Conservation (phyloP, 345 rosid genomes). For the Dipteronia dyeriana region DNA sequence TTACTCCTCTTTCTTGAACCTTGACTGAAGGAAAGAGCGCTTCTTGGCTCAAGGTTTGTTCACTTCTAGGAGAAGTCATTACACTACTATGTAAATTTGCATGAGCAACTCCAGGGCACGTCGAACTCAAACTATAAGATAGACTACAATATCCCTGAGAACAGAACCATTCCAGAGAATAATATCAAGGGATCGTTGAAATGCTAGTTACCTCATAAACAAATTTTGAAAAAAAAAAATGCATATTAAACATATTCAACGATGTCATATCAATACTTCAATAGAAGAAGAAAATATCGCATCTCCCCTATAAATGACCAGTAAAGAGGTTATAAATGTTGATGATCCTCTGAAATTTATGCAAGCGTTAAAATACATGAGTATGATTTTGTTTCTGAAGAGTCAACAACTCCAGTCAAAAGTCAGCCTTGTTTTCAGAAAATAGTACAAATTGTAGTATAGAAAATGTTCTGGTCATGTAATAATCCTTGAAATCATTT, state of each 20-base stretch:
- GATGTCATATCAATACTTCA: background rate
- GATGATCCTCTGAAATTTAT: background rate
- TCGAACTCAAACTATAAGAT: slow-evolving; percentile 28
- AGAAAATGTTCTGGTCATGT: background rate
- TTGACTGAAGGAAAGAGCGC: slow-evolving; percentile 28
- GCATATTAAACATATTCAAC: background rate
- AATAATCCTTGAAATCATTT: no score
- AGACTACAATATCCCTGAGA: slow-evolving; percentile 53
- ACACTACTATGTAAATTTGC: slow-evolving; percentile 31
- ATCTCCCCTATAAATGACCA: background rate
- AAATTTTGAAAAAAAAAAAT: background rate
- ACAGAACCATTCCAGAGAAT: slow-evolving; percentile 5
- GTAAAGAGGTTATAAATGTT: background rate
- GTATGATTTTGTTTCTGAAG: background rate
- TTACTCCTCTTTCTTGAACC: slow-evolving; percentile 37
- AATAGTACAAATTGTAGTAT: background rate
- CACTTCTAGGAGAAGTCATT: slow-evolving; percentile 35
- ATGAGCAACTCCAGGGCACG: slow-evolving; percentile 32
- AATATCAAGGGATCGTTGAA: background rate
- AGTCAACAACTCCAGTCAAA: background rate
- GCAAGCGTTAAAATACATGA: background rate
- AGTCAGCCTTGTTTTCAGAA: background rate
- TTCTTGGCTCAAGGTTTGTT: slow-evolving; percentile 26
- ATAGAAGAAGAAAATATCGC: background rate
- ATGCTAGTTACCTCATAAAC: background rate